Evolutionary conservation across 1,284 basidiomycete genomes (phyloP).

Genomic region (Chondrostereum purpureum): DNA sequence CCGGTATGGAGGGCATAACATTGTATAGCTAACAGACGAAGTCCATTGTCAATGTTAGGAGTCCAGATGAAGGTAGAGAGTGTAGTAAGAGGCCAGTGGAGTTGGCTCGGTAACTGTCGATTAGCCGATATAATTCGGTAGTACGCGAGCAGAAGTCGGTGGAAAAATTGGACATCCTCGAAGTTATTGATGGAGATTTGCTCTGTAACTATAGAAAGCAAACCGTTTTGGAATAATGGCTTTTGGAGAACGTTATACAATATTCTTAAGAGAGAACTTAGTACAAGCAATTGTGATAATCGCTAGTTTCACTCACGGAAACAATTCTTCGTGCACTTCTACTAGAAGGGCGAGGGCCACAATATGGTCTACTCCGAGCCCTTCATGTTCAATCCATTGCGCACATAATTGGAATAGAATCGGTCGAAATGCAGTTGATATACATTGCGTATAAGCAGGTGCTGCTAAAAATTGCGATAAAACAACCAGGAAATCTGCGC

Average conservation of each 20-base stretch:
- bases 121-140: constrained; percentile 75
- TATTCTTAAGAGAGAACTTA: constrained; percentile 30
- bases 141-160: constrained; percentile 70
- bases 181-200: constrained; percentile 20
- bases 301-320: constrained; percentile 47
- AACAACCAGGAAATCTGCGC: constrained; percentile 30
- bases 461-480: constrained; percentile 45
- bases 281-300: constrained; percentile 7
- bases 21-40: constrained; percentile 66
- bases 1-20: constrained; percentile 71
- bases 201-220: constrained; percentile 37
- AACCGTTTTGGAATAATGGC: constrained; percentile 46
- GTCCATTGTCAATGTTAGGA: constrained; percentile 54
- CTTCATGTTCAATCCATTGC: constrained; percentile 53
- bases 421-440: constrained; percentile 60
- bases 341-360: constrained; percentile 56
- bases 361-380: constrained; percentile 45
- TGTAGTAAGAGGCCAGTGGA: constrained; percentile 62
- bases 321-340: constrained; percentile 69
- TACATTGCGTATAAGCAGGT: constrained; percentile 46
- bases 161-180: constrained; percentile 42
- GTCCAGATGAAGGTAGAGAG: constrained; percentile 53
- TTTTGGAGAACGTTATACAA: constrained; percentile 42
- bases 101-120: constrained; percentile 51
- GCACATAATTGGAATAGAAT: constrained; percentile 66